phyloP scores from a whole-genome alignment of 805 yeast genomes.

The Yarrowia divulgata region DNA sequence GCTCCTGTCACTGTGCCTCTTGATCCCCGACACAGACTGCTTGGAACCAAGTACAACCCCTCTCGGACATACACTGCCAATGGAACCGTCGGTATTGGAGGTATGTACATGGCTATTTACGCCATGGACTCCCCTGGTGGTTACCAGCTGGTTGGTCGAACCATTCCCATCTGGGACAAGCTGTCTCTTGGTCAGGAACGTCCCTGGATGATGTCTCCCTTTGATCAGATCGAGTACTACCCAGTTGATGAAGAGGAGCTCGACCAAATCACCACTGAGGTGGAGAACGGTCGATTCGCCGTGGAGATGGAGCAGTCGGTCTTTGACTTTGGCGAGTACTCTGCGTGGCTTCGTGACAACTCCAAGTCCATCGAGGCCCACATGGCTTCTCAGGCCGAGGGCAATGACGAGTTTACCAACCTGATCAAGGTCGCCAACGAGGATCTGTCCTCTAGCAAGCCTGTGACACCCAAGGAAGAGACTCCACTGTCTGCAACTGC shows the following conservation, averaged over 20 bases:
- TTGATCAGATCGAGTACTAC: conserved; percentile 93
- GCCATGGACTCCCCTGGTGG: conserved; percentile 99
- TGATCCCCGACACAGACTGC: conserved; percentile 91
- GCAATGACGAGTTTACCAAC: conserved; percentile 82
- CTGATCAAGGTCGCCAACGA: conserved; percentile 81
- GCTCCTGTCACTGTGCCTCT: conserved; percentile 99
- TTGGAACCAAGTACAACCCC: conserved; percentile 95
- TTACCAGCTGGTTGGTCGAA: conserved; percentile 93
- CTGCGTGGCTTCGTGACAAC: conserved; percentile 78
- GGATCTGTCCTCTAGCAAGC: conserved; percentile 73
- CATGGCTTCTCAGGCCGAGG: conserved; percentile 76
- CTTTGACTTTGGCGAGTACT: conserved; percentile 82
- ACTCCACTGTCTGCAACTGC: conserved; percentile 63
- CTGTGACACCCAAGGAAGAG: conserved; percentile 50
- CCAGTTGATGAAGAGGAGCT: conserved; percentile 88
- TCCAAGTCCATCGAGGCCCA: conserved; percentile 71
- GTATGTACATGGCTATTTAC: conserved; percentile 98
- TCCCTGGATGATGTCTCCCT: conserved; percentile 92
- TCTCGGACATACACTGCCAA: conserved; percentile 95
- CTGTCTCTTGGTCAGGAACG: conserved; percentile 71
- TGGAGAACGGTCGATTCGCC: conserved; percentile 78
- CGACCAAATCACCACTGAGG: conserved; percentile 72
- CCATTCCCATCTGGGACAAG: conserved; percentile 98
- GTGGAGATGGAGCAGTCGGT: conserved; percentile 78
- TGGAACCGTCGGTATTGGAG: conserved; percentile 98